A percentile compares a stretch with the other conserved stretches of the same genome.
phyloP scores from a whole-genome alignment of 257 asterid species.

The Lycium ferocissimum region DNA sequence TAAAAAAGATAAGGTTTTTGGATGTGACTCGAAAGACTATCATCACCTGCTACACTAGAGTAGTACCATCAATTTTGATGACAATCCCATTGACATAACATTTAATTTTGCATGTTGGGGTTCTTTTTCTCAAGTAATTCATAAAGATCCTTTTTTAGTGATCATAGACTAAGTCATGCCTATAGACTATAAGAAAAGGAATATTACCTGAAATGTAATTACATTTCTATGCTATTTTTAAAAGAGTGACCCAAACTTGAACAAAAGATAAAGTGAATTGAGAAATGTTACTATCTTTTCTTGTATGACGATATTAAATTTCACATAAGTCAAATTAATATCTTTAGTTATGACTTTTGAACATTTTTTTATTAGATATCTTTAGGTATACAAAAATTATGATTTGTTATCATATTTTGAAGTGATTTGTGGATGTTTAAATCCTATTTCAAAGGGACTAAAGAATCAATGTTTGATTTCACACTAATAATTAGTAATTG shows the following conservation, averaged over 20 bases:
- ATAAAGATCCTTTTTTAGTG: background rate
- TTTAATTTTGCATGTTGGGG: background rate
- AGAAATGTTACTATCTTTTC: background rate
- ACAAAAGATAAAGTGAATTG: slow-evolving; percentile 4
- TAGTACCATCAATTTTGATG: slow-evolving; percentile 31
- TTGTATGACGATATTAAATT: background rate
- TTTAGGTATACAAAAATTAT: background rate
- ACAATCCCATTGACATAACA: slow-evolving; percentile 13
- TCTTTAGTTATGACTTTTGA: background rate
- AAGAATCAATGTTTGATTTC: background rate
- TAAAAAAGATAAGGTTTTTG: slow-evolving; percentile 6
- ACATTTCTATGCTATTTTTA: background rate
- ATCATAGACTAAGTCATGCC: slow-evolving; percentile 25
- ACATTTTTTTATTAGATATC: background rate
- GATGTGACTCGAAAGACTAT: slow-evolving; percentile 31
- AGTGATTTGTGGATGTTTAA: background rate
- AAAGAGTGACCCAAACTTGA: slow-evolving; percentile 27
- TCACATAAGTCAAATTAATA: background rate
- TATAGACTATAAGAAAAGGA: slow-evolving; percentile 16
- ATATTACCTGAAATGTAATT: background rate
- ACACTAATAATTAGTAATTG: background rate
- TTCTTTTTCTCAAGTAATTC: background rate
- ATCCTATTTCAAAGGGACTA: background rate
- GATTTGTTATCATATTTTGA: background rate
- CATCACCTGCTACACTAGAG: slow-evolving; percentile 30